phyloP scores from a whole-genome alignment of 352 stramenopile genomes.

The Phytophthora pisi region DNA sequence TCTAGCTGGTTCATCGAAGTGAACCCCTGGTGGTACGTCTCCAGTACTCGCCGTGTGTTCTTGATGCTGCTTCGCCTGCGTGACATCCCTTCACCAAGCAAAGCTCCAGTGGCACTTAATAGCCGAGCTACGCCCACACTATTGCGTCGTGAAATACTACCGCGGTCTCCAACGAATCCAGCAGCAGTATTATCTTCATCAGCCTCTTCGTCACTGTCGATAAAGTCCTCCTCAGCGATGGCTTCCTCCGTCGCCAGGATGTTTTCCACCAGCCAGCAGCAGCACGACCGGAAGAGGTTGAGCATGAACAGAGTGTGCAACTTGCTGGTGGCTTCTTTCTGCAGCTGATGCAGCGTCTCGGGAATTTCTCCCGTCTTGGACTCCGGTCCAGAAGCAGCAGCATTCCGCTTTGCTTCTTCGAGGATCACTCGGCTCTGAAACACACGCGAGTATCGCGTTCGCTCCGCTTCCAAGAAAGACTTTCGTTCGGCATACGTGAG shows the following conservation, averaged over 20 bases:
- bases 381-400: not conserved
- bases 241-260: constrained; percentile 28
- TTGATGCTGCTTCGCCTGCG: constrained; percentile 49
- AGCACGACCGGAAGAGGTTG: constrained; percentile 65
- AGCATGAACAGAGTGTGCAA: constrained; percentile 58
- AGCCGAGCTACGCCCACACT: constrained; percentile 1
- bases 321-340: constrained; percentile 42
- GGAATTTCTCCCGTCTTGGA: constrained; percentile 1
- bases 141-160: not conserved
- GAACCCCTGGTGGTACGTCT: constrained; percentile 51
- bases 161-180: not conserved
- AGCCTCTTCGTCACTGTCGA: not conserved
- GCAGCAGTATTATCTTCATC: constrained; percentile 3
- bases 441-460: constrained; percentile 18
- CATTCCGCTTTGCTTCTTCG: constrained; percentile 12
- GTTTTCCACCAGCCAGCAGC: constrained; percentile 70
- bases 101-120: constrained; percentile 1
- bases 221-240: not conserved
- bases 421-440: constrained; percentile 30
- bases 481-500: constrained; percentile 20
- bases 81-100: constrained; percentile 13
- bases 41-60: constrained; percentile 44
- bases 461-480: constrained; percentile 26
- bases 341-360: constrained; percentile 30
- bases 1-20: constrained; percentile 36